phyloP scores from a whole-genome alignment of 305 asterid species.

The Lippia alba region DNA sequence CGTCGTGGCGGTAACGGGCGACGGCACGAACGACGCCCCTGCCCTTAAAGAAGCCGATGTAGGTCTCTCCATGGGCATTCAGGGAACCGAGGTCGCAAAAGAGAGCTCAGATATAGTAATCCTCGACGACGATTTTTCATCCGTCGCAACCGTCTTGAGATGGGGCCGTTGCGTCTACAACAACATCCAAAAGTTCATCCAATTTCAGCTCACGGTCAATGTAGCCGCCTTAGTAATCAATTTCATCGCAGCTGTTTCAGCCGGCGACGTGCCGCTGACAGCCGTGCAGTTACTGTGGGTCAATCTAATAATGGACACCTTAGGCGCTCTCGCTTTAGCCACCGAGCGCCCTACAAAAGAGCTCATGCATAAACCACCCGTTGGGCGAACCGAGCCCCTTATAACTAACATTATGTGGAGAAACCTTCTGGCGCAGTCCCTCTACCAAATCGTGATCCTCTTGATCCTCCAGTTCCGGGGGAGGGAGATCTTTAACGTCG shows the following conservation, averaged over 20 bases:
- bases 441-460: slow-evolving; percentile 47
- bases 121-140: slow-evolving; percentile 51
- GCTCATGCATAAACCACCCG: slow-evolving; percentile 48
- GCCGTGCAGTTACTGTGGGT: slow-evolving; percentile 63
- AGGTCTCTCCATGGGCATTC: slow-evolving; percentile 59
- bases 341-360: slow-evolving; percentile 47
- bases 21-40: slow-evolving; percentile 58
- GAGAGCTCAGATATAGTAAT: slow-evolving; percentile 61
- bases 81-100: slow-evolving; percentile 59
- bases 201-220: slow-evolving; percentile 60
- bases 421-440: slow-evolving; percentile 46
- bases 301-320: slow-evolving; percentile 59
- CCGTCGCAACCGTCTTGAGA: slow-evolving; percentile 41
- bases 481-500: slow-evolving; percentile 30
- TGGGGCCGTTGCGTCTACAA: slow-evolving; percentile 67
- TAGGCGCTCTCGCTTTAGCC: slow-evolving; percentile 62
- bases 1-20: slow-evolving; percentile 66
- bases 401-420: slow-evolving; percentile 60
- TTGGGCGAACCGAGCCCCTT: slow-evolving; percentile 50
- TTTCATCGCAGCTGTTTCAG: slow-evolving; percentile 53
- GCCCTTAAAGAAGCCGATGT: slow-evolving; percentile 61
- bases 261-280: slow-evolving; percentile 58
- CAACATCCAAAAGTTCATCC: slow-evolving; percentile 65
- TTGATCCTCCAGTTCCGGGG: slow-evolving; percentile 47
- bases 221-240: slow-evolving; percentile 55